These are phyloP conservation scores for Tetrahymena elliotti DNA, from an alignment of 73 alveolate genomes.

Conservation along the genomic window DNA sequence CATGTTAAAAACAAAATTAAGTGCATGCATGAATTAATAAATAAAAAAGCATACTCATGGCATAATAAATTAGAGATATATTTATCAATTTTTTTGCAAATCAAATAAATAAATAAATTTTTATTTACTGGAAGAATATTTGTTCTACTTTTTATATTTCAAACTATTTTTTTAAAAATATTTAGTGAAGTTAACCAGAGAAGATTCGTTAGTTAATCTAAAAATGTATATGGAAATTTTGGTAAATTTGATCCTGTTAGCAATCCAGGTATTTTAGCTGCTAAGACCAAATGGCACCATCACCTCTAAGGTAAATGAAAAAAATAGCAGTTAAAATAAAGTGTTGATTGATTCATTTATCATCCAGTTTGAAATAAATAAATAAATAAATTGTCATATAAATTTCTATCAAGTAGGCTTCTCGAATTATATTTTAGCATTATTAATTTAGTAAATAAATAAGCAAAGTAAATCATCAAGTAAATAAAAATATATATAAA, in stretches of 20 bases:
- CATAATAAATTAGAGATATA: not conserved
- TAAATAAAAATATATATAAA: too few species aligned
- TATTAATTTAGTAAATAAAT: not conserved
- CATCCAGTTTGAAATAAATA: not conserved
- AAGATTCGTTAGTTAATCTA: conserved; percentile 32
- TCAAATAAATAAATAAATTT: not conserved
- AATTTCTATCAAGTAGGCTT: not conserved
- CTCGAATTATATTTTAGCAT: not conserved
- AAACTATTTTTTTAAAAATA: not conserved
- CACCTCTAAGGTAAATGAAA: conserved; percentile 33
- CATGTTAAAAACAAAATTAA: too few species aligned
- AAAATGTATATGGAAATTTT: conserved; percentile 43
- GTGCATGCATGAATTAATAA: not conserved
- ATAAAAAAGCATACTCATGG: not conserved
- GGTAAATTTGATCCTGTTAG: conserved; percentile 30
- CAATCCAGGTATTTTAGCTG: conserved; percentile 42
- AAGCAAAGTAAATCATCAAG: not conserved
- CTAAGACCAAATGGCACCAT: conserved; percentile 46
- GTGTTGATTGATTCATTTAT: not conserved
- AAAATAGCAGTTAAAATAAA: not conserved
- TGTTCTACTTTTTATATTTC: not conserved
- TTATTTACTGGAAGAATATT: not conserved
- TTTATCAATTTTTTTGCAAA: not conserved
- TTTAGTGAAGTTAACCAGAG: conserved; percentile 30
- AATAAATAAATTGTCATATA: too few species aligned